Evolutionary conservation across 2,329 filamentous ascomycete genomes (phyloP).

Genomic region (Colletotrichum coccodes): DNA sequence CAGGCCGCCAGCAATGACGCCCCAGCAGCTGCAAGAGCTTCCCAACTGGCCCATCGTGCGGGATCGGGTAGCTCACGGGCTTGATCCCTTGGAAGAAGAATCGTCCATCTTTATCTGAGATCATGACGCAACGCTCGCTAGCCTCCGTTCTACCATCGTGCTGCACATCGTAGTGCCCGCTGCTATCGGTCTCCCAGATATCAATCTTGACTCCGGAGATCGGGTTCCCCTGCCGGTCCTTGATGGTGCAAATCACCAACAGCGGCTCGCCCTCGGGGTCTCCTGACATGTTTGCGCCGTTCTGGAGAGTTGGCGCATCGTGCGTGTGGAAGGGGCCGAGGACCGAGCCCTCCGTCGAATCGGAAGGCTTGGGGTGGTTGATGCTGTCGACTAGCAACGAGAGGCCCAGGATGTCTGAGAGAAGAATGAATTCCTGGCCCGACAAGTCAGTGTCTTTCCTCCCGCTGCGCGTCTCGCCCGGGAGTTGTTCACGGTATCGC

Average conservation of each 20-base stretch:
- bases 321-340: constrained; percentile 84
- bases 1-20: constrained; percentile 82
- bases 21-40: constrained; percentile 71
- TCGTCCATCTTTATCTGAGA: constrained; percentile 38
- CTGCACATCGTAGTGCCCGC: constrained; percentile 82
- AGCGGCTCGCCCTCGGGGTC: constrained; percentile 74
- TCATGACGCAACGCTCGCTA: constrained; percentile 62
- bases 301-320: constrained; percentile 64
- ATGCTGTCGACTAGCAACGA: constrained; percentile 81
- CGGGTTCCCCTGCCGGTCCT: constrained; percentile 68
- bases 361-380: constrained; percentile 77
- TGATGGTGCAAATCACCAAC: constrained; percentile 74
- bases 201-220: constrained; percentile 74
- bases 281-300: constrained; percentile 69
- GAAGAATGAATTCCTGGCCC: constrained; percentile 75
- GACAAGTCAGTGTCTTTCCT: neutral
- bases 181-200: constrained; percentile 82
- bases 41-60: constrained; percentile 85
- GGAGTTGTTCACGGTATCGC: too few species aligned
- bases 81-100: constrained; percentile 91
- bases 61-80: constrained; percentile 87
- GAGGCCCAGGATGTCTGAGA: constrained; percentile 79
- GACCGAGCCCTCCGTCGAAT: constrained; percentile 79
- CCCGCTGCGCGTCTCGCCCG: neutral
- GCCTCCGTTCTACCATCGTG: constrained; percentile 63